These are phyloP conservation scores for Durotheca rogersii DNA, from an alignment of 495 filamentous ascomycete genomes.

Conservation along the genomic window DNA sequence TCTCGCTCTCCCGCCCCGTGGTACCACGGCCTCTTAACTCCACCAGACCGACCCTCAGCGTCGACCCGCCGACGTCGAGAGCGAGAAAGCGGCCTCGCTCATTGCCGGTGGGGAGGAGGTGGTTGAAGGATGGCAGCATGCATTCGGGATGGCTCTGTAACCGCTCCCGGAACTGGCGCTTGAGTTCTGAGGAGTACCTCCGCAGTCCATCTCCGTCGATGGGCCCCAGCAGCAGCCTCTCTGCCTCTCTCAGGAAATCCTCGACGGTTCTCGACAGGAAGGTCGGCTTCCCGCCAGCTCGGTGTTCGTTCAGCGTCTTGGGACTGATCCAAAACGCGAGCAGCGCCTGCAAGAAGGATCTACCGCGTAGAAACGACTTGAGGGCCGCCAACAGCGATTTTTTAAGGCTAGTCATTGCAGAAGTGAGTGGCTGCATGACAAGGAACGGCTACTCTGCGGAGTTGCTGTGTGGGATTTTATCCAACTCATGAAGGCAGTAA, in stretches of 20 bases:
- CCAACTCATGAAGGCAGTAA: slow-evolving; percentile 33
- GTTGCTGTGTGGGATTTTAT: slow-evolving; percentile 23
- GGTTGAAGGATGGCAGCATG: slow-evolving; percentile 65
- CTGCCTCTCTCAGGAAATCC: slow-evolving; percentile 38
- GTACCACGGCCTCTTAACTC: slow-evolving; percentile 59
- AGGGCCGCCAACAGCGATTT: slow-evolving; percentile 45
- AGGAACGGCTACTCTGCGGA: slow-evolving; percentile 19
- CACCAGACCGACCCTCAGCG: slow-evolving; percentile 75
- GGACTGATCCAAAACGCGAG: slow-evolving; percentile 52
- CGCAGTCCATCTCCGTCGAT: slow-evolving; percentile 40
- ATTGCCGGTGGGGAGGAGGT: slow-evolving; percentile 69
- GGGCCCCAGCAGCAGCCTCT: slow-evolving; percentile 41
- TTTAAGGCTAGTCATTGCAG: slow-evolving; percentile 49
- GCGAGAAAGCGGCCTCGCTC: slow-evolving; percentile 65
- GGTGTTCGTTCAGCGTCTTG: slow-evolving; percentile 37
- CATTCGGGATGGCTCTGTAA: slow-evolving; percentile 48
- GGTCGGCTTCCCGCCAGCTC: slow-evolving; percentile 30
- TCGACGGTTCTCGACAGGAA: slow-evolving; percentile 30
- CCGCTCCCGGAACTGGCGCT: slow-evolving; percentile 48
- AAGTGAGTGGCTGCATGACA: slow-evolving; percentile 50
- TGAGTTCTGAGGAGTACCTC: slow-evolving; percentile 45
- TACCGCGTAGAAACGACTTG: slow-evolving; percentile 53
- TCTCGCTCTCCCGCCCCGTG: slow-evolving; percentile 41
- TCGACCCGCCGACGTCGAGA: slow-evolving; percentile 72
- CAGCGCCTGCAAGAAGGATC: slow-evolving; percentile 52